Evolutionary conservation across 805 yeast species (phyloP).

Genomic region (Wickerhamomyces xylosicus): DNA sequence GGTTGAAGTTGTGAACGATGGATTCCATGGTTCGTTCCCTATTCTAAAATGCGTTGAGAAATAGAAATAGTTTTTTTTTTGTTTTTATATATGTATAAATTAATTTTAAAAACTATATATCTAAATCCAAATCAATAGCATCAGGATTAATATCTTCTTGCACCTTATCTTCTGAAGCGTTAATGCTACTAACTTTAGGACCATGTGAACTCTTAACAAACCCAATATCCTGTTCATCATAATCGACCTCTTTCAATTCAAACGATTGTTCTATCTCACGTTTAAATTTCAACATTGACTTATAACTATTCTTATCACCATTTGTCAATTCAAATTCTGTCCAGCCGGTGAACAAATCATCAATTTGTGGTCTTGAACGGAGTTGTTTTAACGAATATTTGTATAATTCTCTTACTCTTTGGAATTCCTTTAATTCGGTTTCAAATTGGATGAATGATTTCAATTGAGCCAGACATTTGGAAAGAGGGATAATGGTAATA

Average conservation of each 20-base stretch:
- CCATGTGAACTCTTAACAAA: conserved; percentile 34
- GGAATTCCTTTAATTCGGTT: conserved; percentile 34
- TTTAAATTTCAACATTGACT: conserved; percentile 59
- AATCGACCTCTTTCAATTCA: conserved; percentile 18
- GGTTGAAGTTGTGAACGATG: conserved; percentile 21
- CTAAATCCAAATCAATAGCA: conserved; percentile 51
- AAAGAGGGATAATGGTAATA: conserved; percentile 34
- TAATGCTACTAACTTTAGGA: conserved; percentile 22
- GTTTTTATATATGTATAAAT: not conserved
- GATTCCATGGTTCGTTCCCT: conserved; percentile 40
- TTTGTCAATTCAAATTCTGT: conserved; percentile 57
- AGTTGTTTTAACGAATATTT: conserved; percentile 33
- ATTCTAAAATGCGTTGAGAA: conserved; percentile 12
- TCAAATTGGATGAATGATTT: conserved; percentile 53
- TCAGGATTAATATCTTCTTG: conserved; percentile 37
- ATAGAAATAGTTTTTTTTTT: not conserved
- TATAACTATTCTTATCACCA: conserved; percentile 66
- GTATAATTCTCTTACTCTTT: conserved; percentile 54
- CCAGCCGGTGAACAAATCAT: conserved; percentile 57
- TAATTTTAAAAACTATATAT: conserved; percentile 19
- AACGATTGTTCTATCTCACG: conserved; percentile 22
- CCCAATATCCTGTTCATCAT: conserved; percentile 31
- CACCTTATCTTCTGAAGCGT: conserved; percentile 10
- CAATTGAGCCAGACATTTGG: conserved; percentile 31
- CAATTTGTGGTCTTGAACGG: conserved; percentile 21